Evolutionary conservation across 139 green algal species (phyloP), one percentile per base, ranked within the genome.

Genomic region (Astrephomene gubernaculifera): DNA sequence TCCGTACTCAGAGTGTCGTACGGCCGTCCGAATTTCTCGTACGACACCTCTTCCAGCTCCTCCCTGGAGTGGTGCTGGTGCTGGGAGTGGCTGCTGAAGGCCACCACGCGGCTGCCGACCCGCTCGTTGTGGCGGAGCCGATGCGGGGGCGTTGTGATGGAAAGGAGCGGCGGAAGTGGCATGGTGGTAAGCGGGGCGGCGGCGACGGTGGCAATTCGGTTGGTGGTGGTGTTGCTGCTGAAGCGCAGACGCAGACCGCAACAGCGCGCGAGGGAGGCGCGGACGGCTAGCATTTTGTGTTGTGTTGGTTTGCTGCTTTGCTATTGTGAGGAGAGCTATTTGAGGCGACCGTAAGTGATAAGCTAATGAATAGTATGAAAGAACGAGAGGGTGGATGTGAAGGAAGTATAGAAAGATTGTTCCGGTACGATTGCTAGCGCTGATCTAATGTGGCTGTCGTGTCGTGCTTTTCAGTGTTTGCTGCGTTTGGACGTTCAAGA

Each of bases 1-100:
- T 88, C 78, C 9, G 83, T 88, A 45, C 6, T 79, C 64, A 88
- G 83, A 35, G 63, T 61, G 38, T 83, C 83, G 49, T 83, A 88
- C 36, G 33, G 17, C 44, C 36, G 29, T 44, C 83, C 73, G 73
- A 71, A 88, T 33, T 69, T 68, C 83, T 88, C 83, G 72, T 71
- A 73, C 7, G 82, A 71, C 53, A 87, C 65, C 27, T 4, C 65
- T 65, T 85, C 79, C 79, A 83, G 76, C 61, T 83, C 76, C 41
- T 83, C 76, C 57, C 41, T 25, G 1, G 76, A 35, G 57, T n/a
- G n/a, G n/a, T n/a, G n/a, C n/a, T n/a, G n/a, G n/a, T n/a, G n/a
- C n/a, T n/a, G n/a, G n/a, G n/a, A n/a, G n/a, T 83, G 76, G 49
- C n/a, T 73, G 39, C 39, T 63, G 39, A 33, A 72, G 7, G 76